A percentile compares a stretch with the other conserved stretches of the same genome.
These are phyloP conservation scores for Leccinum longicurvipes DNA, from an alignment of 768 basidiomycete species.

Conservation along the genomic window DNA sequence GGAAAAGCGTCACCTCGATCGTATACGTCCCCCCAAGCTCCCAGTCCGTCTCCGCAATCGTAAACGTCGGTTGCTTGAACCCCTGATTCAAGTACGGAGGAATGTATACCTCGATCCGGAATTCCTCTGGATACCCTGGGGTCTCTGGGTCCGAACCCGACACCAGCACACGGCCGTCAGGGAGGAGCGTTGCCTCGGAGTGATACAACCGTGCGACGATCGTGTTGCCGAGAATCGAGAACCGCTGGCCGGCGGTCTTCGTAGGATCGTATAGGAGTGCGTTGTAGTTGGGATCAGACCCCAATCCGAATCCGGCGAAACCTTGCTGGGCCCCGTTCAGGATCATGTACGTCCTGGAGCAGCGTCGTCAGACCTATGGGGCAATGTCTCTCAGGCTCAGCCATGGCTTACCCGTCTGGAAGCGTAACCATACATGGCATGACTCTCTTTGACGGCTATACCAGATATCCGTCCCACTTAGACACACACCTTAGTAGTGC, in stretches of 20 bases:
- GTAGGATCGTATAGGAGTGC: conserved; percentile 72
- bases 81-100: conserved; percentile 81
- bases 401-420: conserved; percentile 36
- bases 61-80: conserved; percentile 58
- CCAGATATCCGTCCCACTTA: not conserved
- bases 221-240: conserved; percentile 64
- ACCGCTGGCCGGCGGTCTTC: conserved; percentile 53
- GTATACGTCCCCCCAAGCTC: conserved; percentile 48
- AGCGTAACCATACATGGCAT: conserved; percentile 73
- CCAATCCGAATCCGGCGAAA: conserved; percentile 72
- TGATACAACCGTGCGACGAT: conserved; percentile 77
- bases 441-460: conserved; percentile 66
- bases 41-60: conserved; percentile 62
- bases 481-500: not conserved
- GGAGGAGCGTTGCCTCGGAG: conserved; percentile 71
- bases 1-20: conserved; percentile 44
- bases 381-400: not conserved
- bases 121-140: conserved; percentile 64
- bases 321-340: conserved; percentile 72
- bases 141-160: conserved; percentile 76
- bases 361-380: not conserved
- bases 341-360: conserved; percentile 71
- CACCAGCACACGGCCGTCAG: conserved; percentile 70
- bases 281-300: conserved; percentile 54
- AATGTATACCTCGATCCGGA: conserved; percentile 76